Evolutionary conservation across 345 rosid species (phyloP), one percentile per base, ranked within the genome.

Genomic region (Moricandia moricandioides): DNA sequence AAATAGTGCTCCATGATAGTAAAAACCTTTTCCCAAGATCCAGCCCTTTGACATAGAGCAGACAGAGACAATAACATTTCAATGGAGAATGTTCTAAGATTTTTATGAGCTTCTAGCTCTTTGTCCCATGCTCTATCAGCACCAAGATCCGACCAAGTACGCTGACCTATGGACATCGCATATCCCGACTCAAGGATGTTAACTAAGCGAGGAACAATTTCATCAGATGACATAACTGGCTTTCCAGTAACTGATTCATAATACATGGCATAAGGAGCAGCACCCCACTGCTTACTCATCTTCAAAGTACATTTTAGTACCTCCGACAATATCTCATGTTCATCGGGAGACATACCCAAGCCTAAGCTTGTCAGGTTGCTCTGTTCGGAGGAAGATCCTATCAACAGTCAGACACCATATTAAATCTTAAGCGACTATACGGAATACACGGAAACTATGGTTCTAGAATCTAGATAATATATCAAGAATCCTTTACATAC

Each of bases 151-250:
- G 85, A 72, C 47, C 76, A 65, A 52, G 79, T 79, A 58, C 78
- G 76, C 49, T 77, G 79, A 51, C 84, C 78, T 63, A 79, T 80
- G 61, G 86, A 75, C 68, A 85, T 79, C 71, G 82, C 77, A 82
- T 86, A 89, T 77, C 99, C 99, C 11, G 84, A 84, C 82, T 90
- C 86, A 59, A 95, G 82, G 81, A 90, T 86, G 85, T 90, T 95
- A 77, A 89, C 79, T 69, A 95, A 80, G 71, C 83, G 85, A 72
- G 86, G 86, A 80, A 88, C 82, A 79, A 89, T 80, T 61, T 95
- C 99, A 43, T 95, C 96, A 54, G 85, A 78, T 65, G 91, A 85
- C 69, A 92, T 82, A 68, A 65, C 35, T n/a, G 83, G 80, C 55
- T 67, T 82, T 74, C 91, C 83, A 77, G 86, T 80, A 72, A 86